Percentiles rank a stretch among this genome's conserved stretches.
Evolutionary conservation across 192 early-diverging fungal genomes (phyloP).

Genomic region (Coemansia sp.): DNA sequence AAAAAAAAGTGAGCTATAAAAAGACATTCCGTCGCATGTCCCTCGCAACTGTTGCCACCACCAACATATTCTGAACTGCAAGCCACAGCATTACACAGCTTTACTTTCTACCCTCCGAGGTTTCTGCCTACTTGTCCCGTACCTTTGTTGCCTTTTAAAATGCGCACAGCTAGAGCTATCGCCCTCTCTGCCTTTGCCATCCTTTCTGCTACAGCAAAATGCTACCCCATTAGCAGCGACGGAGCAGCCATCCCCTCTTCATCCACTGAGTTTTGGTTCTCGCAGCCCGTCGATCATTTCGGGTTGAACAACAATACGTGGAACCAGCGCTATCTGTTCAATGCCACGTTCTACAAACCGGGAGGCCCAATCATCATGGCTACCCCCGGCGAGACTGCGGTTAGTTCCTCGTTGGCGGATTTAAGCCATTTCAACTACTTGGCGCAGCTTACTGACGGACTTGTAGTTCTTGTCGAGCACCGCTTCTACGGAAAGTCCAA

Average conservation of each 20-base stretch:
- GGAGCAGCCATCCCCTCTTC: slow-evolving; percentile 14
- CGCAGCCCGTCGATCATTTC: slow-evolving; percentile 41
- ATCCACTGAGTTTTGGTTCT: slow-evolving; percentile 30
- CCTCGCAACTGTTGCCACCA: not conserved
- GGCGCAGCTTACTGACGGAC: slow-evolving; percentile 58
- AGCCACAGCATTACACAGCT: not conserved
- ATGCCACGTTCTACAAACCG: slow-evolving; percentile 42
- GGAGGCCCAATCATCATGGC: slow-evolving; percentile 41
- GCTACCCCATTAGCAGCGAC: not conserved
- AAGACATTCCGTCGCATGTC: not conserved
- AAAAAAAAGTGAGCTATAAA: not conserved
- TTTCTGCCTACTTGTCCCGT: not conserved
- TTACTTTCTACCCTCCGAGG: not conserved
- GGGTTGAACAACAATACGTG: slow-evolving; percentile 27
- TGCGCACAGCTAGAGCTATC: not conserved
- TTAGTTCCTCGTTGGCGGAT: slow-evolving; percentile 18
- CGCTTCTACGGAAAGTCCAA: slow-evolving; percentile 63
- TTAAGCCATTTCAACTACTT: slow-evolving; percentile 36
- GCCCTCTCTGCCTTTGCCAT: slow-evolving; percentile 5
- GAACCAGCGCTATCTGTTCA: slow-evolving; percentile 35
- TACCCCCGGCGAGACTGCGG: slow-evolving; percentile 29
- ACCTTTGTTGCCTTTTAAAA: not conserved
- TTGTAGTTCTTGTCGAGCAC: slow-evolving; percentile 64
- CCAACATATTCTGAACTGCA: not conserved
- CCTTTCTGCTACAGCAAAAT: slow-evolving; percentile 15